Percentiles rank a stretch among this genome's conserved stretches.
phyloP scores from a whole-genome alignment of 768 basidiomycete species.

The Leccinum arenicola region DNA sequence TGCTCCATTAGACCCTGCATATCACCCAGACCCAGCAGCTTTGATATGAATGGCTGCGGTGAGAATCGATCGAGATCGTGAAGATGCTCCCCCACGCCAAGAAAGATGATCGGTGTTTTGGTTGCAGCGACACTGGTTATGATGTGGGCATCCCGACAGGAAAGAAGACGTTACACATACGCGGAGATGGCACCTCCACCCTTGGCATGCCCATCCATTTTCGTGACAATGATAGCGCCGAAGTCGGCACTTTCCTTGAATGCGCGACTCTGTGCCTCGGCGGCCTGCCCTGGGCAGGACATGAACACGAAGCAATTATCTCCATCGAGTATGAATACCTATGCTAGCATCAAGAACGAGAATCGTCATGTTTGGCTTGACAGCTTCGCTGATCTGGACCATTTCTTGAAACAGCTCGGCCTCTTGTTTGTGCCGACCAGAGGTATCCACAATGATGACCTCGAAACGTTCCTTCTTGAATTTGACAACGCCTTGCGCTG shows the following conservation, averaged over 20 bases:
- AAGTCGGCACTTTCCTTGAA: conserved; percentile 99
- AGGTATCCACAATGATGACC: conserved; percentile 98
- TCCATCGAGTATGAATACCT: conserved; percentile 40
- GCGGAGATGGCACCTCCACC: conserved; percentile 99
- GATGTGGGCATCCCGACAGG: conserved; percentile 3
- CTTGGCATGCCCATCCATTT: conserved; percentile 99
- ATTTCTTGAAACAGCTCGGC: conserved; percentile 96
- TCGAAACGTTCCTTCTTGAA: conserved; percentile 99
- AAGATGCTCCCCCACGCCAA: conserved; percentile 97
- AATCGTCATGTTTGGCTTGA: conserved; percentile 95
- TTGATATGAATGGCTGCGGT: conserved; percentile 96
- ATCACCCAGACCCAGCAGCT: conserved; percentile 92
- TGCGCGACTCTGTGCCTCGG: conserved; percentile 91
- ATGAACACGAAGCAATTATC: neutral
- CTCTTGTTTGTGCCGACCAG: conserved; percentile 96
- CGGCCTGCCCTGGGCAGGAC: conserved; percentile 75
- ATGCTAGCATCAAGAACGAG: conserved; percentile 97
- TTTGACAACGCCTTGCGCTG: conserved; percentile 90
- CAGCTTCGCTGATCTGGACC: conserved; percentile 92
- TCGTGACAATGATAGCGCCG: conserved; percentile 98
- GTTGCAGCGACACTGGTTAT: conserved; percentile 88
- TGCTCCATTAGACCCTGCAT: conserved; percentile 97
- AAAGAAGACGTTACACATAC: conserved; percentile 47
- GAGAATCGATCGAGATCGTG: conserved; percentile 94
- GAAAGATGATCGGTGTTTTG: conserved; percentile 97